Base-by-base conservation (phyloP, 495 filamentous ascomycete genomes). In the Penicillium goetzii region DNA sequence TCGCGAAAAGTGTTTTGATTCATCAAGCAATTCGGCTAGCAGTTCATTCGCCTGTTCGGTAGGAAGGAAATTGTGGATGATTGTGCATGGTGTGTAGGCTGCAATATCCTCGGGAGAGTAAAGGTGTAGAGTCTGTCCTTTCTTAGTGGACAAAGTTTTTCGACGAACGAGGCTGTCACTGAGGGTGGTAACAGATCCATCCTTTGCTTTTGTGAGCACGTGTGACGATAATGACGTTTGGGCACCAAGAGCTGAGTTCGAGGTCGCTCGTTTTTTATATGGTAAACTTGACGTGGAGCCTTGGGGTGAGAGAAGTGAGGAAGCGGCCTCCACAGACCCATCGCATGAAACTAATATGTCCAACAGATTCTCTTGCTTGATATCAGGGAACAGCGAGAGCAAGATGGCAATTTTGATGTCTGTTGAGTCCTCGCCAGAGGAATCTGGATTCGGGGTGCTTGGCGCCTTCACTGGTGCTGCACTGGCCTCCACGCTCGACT, bases 51-150 rank as follows among this genome's bases (percentile, higher is more conserved):
- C 94, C 53, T 89, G 82, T 9, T 86, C 78, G 0, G 81, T 14
- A 0, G 91, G 88, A 0, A 98, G 82, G 71, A 97, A 97, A 69
- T 96, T 94, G 77, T 93, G 93, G 68, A 97, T 88, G 65, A 97
- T 89, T 10, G 89, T 91, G 76, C 92, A 97, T 19, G 95, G 92
- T 0, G 95, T 96, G 67, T 93, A 83, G 17, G 83, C 78, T 53
- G 89, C 87, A 30, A 97, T 83, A 71, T 97, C 92, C 38, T 85
- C 79, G 2, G 93, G 90, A 33, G 89, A 82, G 67, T 86, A 97
- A 0, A 98, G 83, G 72, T 93, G 89, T 9, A 97, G 74, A 0
- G 93, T 97, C 64, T 86, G 79, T 12, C 93, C 95, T 69, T 90
- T 97, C 62, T 85, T 87, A 6, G 89, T 89, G 33, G 88, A 74